Percentiles rank a stretch among this genome's conserved stretches.
Conservation (phyloP, 2,329 filamentous ascomycete species). For the Tolypocladium album region DNA sequence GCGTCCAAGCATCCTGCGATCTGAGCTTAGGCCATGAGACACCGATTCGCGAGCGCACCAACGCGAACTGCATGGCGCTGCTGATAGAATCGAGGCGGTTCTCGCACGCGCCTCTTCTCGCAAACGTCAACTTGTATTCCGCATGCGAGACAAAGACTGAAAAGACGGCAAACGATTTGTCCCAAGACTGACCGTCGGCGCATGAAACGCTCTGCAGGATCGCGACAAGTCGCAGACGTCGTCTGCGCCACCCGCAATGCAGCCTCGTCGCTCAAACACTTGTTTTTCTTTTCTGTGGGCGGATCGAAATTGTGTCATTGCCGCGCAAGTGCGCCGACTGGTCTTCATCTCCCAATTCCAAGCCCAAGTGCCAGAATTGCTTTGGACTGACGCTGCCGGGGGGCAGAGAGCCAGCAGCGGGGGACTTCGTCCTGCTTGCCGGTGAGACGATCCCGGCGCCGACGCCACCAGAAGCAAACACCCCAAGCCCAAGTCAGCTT, state of each 20-base stretch:
- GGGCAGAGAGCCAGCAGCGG: not conserved
- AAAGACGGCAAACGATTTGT: not conserved
- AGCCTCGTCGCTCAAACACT: not conserved
- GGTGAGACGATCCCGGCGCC: not conserved
- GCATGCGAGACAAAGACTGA: not conserved
- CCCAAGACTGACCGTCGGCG: not conserved
- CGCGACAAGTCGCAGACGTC: constrained; percentile 17
- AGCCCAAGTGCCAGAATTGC: not conserved
- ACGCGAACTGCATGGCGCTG: not conserved
- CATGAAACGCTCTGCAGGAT: constrained; percentile 13
- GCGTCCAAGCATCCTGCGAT: not conserved
- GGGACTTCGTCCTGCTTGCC: not conserved
- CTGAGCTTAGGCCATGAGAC: not conserved
- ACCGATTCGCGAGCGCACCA: not conserved
- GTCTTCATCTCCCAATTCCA: not conserved
- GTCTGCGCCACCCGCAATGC: constrained; percentile 9
- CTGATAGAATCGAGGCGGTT: not conserved
- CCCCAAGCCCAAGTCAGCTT: not conserved
- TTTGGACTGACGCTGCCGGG: not conserved
- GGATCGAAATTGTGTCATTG: not conserved
- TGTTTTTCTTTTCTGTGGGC: not conserved
- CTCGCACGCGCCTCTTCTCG: not conserved
- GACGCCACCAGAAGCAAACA: not conserved
- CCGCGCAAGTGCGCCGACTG: not conserved
- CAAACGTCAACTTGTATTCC: not conserved